These are phyloP conservation scores for Edaphochlamys debaryana DNA, from an alignment of 139 green algal species.

Conservation along the genomic window DNA sequence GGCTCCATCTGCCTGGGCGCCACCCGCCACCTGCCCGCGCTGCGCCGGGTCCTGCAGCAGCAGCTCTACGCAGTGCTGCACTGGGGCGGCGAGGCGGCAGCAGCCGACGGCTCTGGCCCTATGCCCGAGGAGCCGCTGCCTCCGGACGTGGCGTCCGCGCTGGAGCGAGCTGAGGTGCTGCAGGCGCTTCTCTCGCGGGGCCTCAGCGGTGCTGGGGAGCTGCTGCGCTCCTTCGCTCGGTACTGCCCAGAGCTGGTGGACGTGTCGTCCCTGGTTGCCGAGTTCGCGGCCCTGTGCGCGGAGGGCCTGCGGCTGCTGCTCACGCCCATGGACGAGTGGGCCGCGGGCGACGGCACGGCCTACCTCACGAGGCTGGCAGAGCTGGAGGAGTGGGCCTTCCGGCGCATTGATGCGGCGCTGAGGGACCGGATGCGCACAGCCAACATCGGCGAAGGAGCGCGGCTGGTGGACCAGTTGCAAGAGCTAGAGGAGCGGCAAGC, in stretches of 20 bases:
- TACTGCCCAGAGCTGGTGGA: constrained; percentile 44
- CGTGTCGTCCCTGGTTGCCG: constrained; percentile 13
- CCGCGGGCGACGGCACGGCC: too few relatives aligned
- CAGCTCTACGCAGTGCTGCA: constrained; percentile 10
- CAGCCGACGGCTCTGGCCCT: background rate
- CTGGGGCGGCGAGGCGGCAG: background rate
- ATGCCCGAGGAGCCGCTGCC: background rate
- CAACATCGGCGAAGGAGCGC: background rate
- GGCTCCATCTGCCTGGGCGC: background rate
- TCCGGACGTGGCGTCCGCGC: background rate
- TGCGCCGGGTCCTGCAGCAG: constrained; percentile 1
- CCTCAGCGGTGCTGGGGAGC: constrained; percentile 18
- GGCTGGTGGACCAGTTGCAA: background rate
- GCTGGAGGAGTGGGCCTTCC: constrained; percentile 36
- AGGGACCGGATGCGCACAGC: background rate
- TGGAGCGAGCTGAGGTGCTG: constrained; percentile 5
- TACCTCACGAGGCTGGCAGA: constrained; percentile 5
- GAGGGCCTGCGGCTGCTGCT: constrained; percentile 20
- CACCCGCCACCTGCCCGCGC: constrained; percentile 1
- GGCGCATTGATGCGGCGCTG: background rate
- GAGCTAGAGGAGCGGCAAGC: background rate
- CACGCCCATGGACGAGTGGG: background rate
- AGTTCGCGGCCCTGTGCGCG: constrained; percentile 23
- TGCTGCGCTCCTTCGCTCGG: constrained; percentile 29
- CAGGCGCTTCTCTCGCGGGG: constrained; percentile 27